phyloP scores from a whole-genome alignment of 2,329 filamentous ascomycete species.

The Trichoderma sp. region DNA sequence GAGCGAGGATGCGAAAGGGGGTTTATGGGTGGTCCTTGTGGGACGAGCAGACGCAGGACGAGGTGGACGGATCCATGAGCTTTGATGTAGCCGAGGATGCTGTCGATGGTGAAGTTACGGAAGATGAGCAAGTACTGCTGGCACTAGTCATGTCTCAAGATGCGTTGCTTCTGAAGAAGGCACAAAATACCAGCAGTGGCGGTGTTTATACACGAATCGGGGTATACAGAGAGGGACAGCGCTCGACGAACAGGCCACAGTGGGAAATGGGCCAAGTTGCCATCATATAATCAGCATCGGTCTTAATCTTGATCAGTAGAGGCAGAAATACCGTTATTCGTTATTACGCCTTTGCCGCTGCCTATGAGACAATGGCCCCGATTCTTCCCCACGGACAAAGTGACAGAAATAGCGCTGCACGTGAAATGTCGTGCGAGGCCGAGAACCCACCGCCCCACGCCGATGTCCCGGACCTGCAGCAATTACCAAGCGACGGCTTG shows the following conservation, averaged over 20 bases:
- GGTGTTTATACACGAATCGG: neutral
- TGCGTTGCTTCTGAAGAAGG: constrained; percentile 6
- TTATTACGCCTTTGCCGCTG: neutral
- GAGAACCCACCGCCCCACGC: constrained; percentile 19
- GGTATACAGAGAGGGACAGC: neutral
- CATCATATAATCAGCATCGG: neutral
- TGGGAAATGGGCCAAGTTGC: constrained; percentile 1
- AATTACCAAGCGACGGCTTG: constrained; percentile 14
- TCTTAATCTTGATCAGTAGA: neutral
- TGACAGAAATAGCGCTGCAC: constrained; percentile 6
- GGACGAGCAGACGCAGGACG: constrained; percentile 1
- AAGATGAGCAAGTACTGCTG: neutral
- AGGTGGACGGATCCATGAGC: neutral
- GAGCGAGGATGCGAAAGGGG: neutral
- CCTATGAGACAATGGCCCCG: neutral
- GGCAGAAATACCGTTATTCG: too few relatives aligned
- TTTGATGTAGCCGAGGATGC: neutral
- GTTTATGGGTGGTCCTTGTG: neutral
- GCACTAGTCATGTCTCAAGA: neutral
- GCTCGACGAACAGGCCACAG: neutral
- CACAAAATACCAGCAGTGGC: neutral
- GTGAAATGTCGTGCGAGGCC: constrained; percentile 24
- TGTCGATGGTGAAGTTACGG: neutral
- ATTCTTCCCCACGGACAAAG: neutral
- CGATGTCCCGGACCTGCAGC: constrained; percentile 3